Evolutionary conservation across 2,329 filamentous ascomycete species (phyloP).

Genomic region (Didymella arachidicola): DNA sequence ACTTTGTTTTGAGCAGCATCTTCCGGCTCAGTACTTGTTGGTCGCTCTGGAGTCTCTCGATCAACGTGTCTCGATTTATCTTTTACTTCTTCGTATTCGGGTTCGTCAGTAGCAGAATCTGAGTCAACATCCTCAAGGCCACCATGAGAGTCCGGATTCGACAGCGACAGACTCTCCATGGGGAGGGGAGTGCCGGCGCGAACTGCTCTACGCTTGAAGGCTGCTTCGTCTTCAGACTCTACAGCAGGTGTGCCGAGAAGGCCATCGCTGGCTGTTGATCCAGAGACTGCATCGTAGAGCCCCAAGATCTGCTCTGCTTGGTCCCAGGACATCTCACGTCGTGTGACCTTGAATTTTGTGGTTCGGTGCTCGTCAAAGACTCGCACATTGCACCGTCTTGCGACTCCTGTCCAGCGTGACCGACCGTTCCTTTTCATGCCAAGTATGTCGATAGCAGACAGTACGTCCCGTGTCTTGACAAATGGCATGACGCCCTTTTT

Average conservation of each 20-base stretch:
- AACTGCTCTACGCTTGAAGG: slow-evolving; percentile 32
- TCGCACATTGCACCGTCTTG: slow-evolving; percentile 61
- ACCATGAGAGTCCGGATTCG: slow-evolving; percentile 24
- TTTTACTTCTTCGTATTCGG: slow-evolving; percentile 6
- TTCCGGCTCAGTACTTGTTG: slow-evolving; percentile 10
- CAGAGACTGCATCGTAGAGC: slow-evolving; percentile 12
- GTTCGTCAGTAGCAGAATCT: neutral
- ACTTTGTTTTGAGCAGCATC: neutral
- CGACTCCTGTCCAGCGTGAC: slow-evolving; percentile 61
- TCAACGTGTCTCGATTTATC: neutral
- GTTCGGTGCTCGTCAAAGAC: slow-evolving; percentile 51
- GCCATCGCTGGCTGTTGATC: slow-evolving; percentile 45
- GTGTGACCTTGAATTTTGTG: slow-evolving; percentile 30
- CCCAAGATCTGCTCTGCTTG: slow-evolving; percentile 45
- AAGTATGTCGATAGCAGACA: slow-evolving; percentile 63
- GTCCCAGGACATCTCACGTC: slow-evolving; percentile 54
- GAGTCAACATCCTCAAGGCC: slow-evolving; percentile 8
- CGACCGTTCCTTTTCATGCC: slow-evolving; percentile 57
- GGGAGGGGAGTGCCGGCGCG: slow-evolving; percentile 43
- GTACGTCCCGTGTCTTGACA: slow-evolving; percentile 60
- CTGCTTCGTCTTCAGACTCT: slow-evolving; percentile 24
- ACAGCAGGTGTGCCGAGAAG: slow-evolving; percentile 12
- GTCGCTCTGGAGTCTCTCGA: slow-evolving; percentile 13
- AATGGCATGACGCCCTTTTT: slow-evolving; percentile 42
- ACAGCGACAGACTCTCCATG: slow-evolving; percentile 22